Evolutionary conservation across 768 basidiomycete species (phyloP), one percentile per base, ranked within the genome.

Genomic region (Podaxis mareebaensis): DNA sequence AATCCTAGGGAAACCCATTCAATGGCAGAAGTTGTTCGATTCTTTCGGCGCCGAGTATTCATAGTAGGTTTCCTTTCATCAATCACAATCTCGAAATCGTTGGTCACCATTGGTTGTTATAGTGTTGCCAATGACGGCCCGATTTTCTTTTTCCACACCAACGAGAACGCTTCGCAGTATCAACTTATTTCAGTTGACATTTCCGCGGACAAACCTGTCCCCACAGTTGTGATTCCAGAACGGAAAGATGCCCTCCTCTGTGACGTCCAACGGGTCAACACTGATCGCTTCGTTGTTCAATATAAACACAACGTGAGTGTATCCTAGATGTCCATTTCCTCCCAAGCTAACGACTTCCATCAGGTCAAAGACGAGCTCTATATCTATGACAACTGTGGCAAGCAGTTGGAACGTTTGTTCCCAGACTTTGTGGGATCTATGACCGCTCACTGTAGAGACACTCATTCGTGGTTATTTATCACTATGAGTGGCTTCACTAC

Each of bases 301-400:
- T 92, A 92, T 79, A 89, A 90, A 68, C 83, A 85, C 58, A 90
- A 94, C 68, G 92, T 89, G 68, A 64, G 87, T 46, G n/a, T 10
- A 17, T 56, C 40, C 56, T 44, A 22, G 11, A 44, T 60, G 44
- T 53, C 36, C 22, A 40, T 58, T 24, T 57, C 22, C 20, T 33
- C 33, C 13, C 51, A 69, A 24, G 60, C 64, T 61, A 28, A 42
- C 20, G 42, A 56, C 28, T 13, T 22, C 33, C 54, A 42, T 42
- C n/a, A 89, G 90, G 90, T 93, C 69, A 89, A 87, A 64, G 91
- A 93, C 68, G 89, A 92, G 73, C 79, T 94, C 36, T 91, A 92
- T 73, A 71, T 95, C 48, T 87, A 91, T 74, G 76, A 83, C 39
- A 76, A 81, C 53, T 72, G 74, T 4, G 92, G 92, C 28, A 67